Percentiles rank a stretch among this genome's conserved stretches.
Evolutionary conservation across 495 filamentous ascomycete genomes (phyloP).

Genomic region (Neurospora pannonica): DNA sequence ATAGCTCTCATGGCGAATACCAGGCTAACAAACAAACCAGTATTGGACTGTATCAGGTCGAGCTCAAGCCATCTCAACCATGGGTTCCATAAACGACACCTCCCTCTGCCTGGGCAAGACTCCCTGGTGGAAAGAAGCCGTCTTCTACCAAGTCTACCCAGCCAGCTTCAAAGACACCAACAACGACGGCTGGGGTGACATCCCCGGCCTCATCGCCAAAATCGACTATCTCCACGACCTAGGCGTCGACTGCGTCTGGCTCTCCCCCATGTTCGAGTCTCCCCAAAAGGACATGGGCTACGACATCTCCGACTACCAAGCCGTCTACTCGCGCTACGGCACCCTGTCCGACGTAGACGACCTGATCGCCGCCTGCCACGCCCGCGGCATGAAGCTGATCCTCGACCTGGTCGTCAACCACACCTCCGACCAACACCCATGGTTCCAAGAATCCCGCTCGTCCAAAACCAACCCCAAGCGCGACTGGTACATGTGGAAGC

Average conservation of each 20-base stretch:
- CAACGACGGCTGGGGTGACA: slow-evolving; percentile 57
- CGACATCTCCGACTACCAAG: slow-evolving; percentile 60
- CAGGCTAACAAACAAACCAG: background rate
- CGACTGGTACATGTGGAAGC: slow-evolving; percentile 62
- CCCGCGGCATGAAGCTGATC: slow-evolving; percentile 53
- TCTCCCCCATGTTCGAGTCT: slow-evolving; percentile 57
- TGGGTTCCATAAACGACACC: background rate
- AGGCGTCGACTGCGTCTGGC: slow-evolving; percentile 58
- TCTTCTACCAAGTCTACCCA: slow-evolving; percentile 52
- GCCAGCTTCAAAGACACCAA: slow-evolving; percentile 59
- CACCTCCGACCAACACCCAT: slow-evolving; percentile 57
- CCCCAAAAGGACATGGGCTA: slow-evolving; percentile 59
- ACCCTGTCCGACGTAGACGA: slow-evolving; percentile 58
- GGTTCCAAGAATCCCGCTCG: slow-evolving; percentile 57
- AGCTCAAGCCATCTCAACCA: background rate
- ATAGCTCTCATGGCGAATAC: background rate
- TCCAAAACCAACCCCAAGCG: slow-evolving; percentile 47
- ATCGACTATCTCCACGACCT: slow-evolving; percentile 55
- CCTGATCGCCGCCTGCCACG: slow-evolving; percentile 46
- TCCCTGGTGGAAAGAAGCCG: slow-evolving; percentile 26
- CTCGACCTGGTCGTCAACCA: slow-evolving; percentile 70
- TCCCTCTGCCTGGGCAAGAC: background rate
- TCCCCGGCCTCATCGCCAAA: slow-evolving; percentile 55
- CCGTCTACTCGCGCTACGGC: slow-evolving; percentile 52
- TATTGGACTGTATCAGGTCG: background rate